These are phyloP conservation scores for Nicotiana undulata DNA, from an alignment of 257 asterid species.

Conservation along the genomic window DNA sequence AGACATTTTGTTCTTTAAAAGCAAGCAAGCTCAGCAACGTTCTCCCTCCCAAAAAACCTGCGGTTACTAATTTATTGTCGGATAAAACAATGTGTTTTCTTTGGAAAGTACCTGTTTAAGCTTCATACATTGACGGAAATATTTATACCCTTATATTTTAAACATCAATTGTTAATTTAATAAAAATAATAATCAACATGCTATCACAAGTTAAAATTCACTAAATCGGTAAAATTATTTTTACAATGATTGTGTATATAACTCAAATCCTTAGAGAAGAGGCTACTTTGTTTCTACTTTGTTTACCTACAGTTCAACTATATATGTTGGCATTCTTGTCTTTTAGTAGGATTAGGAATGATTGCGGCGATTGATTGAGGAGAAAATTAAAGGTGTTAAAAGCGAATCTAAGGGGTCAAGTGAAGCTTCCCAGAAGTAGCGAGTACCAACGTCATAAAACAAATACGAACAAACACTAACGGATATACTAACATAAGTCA, in stretches of 20 bases:
- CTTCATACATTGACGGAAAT: too few species aligned
- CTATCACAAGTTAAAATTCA: too few species aligned
- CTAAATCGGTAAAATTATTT: too few species aligned
- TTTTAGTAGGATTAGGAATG: background rate
- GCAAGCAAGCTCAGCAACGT: background rate
- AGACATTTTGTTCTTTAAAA: background rate
- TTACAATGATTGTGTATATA: too few species aligned
- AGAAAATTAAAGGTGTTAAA: background rate
- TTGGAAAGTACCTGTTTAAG: background rate
- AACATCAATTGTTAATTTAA: too few species aligned
- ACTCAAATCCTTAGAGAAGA: background rate
- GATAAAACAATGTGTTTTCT: background rate
- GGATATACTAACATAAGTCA: background rate
- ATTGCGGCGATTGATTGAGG: background rate
- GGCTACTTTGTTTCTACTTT: too few species aligned
- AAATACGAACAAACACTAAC: background rate
- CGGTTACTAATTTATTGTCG: background rate
- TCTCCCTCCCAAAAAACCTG: background rate
- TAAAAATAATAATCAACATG: too few species aligned
- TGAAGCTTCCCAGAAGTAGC: background rate
- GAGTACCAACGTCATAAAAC: background rate
- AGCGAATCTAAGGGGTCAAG: background rate
- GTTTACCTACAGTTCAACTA: background rate
- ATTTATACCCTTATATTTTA: too few species aligned
- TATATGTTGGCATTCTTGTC: background rate